Percentiles rank a stretch among this genome's conserved stretches.
Conservation (phyloP, 2,329 filamentous ascomycete species). For the Botrytis medusae region DNA sequence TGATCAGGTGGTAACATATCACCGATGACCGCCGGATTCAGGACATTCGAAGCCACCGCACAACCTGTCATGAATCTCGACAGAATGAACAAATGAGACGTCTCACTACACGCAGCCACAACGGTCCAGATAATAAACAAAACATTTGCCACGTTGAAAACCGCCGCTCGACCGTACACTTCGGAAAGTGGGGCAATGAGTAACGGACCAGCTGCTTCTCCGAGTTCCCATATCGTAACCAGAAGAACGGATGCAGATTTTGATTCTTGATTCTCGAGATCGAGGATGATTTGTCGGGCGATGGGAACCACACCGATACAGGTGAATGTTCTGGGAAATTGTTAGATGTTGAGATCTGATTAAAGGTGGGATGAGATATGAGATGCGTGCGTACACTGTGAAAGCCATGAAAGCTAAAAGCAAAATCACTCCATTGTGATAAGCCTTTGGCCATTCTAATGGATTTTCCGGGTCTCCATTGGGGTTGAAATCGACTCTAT, state of each 20-base stretch:
- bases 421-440: constrained; percentile 55
- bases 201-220: constrained; percentile 48
- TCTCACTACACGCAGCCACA: constrained; percentile 46
- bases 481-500: constrained; percentile 47
- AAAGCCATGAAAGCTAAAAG: constrained; percentile 56
- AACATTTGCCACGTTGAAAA: constrained; percentile 48
- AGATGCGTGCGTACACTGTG: constrained; percentile 48
- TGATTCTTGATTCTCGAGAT: constrained; percentile 42
- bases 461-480: constrained; percentile 52
- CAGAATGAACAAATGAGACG: constrained; percentile 47
- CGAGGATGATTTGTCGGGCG: constrained; percentile 51
- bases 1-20: constrained; percentile 50
- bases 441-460: constrained; percentile 51
- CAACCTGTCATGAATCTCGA: constrained; percentile 39
- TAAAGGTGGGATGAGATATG: neutral
- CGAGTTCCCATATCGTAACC: constrained; percentile 50
- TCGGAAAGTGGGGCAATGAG: constrained; percentile 48
- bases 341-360: neutral
- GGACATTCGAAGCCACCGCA: constrained; percentile 34
- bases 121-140: constrained; percentile 53
- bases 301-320: constrained; percentile 57
- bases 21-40: constrained; percentile 48
- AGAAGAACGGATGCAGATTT: constrained; percentile 39
- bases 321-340: constrained; percentile 52
- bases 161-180: constrained; percentile 43